Conservation (phyloP, 2,329 filamentous ascomycete genomes). For the Beauveria bassiana region DNA sequence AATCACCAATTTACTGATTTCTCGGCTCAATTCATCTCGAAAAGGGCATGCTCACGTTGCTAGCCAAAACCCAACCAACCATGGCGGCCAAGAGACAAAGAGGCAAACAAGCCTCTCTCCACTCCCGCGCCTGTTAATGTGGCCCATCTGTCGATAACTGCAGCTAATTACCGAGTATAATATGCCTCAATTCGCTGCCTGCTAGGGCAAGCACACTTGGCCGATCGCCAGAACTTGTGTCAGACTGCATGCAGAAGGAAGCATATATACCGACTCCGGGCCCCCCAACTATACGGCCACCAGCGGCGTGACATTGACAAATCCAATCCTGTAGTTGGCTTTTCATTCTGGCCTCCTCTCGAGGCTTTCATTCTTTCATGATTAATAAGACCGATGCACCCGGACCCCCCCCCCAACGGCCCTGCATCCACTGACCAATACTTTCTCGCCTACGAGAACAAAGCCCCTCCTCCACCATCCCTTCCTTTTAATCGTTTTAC, state of each 20-base stretch:
- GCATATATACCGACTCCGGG: background rate
- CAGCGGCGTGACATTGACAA: background rate
- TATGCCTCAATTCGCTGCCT: background rate
- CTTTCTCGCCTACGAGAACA: no score
- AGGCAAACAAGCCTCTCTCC: background rate
- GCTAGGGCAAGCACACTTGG: background rate
- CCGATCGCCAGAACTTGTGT: background rate
- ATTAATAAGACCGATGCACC: background rate
- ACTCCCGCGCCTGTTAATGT: background rate
- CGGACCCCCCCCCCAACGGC: no score
- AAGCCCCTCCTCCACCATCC: no score
- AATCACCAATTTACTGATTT: background rate
- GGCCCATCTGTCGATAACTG: no score
- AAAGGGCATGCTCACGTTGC: background rate
- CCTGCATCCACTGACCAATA: no score
- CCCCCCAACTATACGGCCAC: background rate
- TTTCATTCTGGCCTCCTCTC: background rate
- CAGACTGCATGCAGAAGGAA: background rate
- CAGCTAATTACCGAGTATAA: no score
- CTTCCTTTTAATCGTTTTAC: no score
- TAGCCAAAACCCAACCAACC: background rate
- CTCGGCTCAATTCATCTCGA: background rate
- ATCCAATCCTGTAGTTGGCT: background rate
- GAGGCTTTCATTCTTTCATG: background rate
- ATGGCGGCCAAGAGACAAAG: background rate